Base-by-base conservation (phyloP, 2,329 filamentous ascomycete species). In the Metarhizium brunneum region DNA sequence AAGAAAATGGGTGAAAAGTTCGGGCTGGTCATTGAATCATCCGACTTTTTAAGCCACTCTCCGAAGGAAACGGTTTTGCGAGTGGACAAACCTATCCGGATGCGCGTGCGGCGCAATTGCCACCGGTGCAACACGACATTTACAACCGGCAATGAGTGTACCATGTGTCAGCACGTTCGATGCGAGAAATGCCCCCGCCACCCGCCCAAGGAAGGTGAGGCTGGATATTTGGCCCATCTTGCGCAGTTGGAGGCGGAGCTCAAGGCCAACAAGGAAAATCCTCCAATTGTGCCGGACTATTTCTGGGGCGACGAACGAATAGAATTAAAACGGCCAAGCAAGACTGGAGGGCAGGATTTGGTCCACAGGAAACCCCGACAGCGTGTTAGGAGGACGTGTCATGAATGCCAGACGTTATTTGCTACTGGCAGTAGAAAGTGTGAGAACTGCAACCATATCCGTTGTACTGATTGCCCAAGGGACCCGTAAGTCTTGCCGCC, bases 141-240 rank as follows among this genome's bases (percentile, higher is more conserved):
- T 68, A 85, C 87, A 55, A 71, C 80, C 20, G 82, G 86, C 64
- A 90, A 86, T 72, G 77, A 86, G 57, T 96, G 92, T 71, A 71
- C 79, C 60, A 82, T 82, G 61, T 96, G 92, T 74, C 80, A 87
- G 62, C 92, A 96, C 72, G 76, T 77, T 50, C 83, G 89, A 61
- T 96, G 92, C 80, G 87, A 83, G 66, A 84, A 87, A 65, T 96
- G 92, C 69, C 82, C 84, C 32, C 84, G 89, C 55, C 83, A 87
- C 64, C 91, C 91, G 38, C 76, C 81, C 54, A 84, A 85, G 73
- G 83, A 81, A 61, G 78, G 74, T 63, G 79, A 83, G 61, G 76
- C 75, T 59, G 76, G 82, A 65, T 74, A 75, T 61, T 70, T 77
- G 57, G 77, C 76, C 61, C 78, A 75, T 66, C 76, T 79, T 53